Conservation (phyloP, 148 eudicot genomes). For the Gaultheria prostrata region DNA sequence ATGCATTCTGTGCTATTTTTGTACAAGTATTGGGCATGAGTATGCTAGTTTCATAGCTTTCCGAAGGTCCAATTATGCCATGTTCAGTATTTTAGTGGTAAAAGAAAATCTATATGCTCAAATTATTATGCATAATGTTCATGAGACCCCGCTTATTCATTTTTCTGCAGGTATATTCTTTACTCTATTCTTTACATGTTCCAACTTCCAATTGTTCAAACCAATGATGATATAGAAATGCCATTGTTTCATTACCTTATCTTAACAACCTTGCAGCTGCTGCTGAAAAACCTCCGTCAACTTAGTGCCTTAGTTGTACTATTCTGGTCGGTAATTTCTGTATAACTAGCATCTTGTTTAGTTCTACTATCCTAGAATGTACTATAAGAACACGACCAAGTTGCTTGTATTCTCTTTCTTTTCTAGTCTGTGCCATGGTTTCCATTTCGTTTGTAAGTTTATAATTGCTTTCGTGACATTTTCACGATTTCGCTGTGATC, state of each 20-base stretch:
- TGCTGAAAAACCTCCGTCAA: background rate
- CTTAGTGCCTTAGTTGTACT: background rate
- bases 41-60: background rate
- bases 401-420: background rate
- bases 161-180: background rate
- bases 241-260: background rate
- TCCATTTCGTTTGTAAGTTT: background rate
- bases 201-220: background rate
- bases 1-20: background rate
- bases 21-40: background rate
- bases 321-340: background rate
- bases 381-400: background rate
- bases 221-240: background rate
- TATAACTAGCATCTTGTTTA: background rate
- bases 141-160: background rate
- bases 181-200: background rate
- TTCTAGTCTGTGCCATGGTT: background rate
- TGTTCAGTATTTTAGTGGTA: background rate
- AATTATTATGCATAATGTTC: background rate
- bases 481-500: background rate
- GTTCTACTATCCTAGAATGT: background rate
- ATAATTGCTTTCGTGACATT: background rate
- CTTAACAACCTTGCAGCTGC: background rate
- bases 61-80: background rate
- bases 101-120: background rate